Conservation (phyloP, 2,329 filamentous ascomycete genomes). For the Fusarium liriodendri region DNA sequence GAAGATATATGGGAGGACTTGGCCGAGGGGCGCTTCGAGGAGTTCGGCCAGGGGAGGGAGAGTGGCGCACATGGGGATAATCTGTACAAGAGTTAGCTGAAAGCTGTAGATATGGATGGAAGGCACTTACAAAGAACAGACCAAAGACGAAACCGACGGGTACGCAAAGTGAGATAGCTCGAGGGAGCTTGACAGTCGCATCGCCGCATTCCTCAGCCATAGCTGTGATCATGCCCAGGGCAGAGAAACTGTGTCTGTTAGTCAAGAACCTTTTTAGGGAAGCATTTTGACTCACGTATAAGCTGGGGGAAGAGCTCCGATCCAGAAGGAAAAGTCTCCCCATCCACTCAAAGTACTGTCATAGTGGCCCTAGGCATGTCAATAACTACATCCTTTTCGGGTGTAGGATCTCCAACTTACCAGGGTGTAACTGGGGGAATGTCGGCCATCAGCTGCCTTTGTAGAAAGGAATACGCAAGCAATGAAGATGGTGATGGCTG, state of each 20-base stretch:
- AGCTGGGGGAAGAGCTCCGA: constrained; percentile 61
- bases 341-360: constrained; percentile 75
- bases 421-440: constrained; percentile 56
- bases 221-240: constrained; percentile 64
- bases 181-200: constrained; percentile 69
- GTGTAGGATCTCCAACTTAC: constrained; percentile 7
- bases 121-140: constrained; percentile 63
- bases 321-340: constrained; percentile 71
- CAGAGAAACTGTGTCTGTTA: constrained; percentile 46
- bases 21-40: constrained; percentile 75
- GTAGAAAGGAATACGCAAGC: constrained; percentile 65
- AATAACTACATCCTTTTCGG: not conserved
- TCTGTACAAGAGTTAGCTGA: constrained; percentile 1
- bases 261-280: accelerated
- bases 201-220: constrained; percentile 71
- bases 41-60: constrained; percentile 74
- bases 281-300: constrained; percentile 42
- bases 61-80: constrained; percentile 64
- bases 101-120: constrained; percentile 66
- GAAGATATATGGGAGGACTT: constrained; percentile 81
- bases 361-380: constrained; percentile 67
- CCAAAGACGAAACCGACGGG: constrained; percentile 73
- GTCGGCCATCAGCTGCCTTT: constrained; percentile 70
- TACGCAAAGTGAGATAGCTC: constrained; percentile 74
- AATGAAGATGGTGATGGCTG: constrained; percentile 76